These are phyloP conservation scores for Tranzscheliella williamsii DNA, from an alignment of 1,284 basidiomycete species.

Conservation along the genomic window DNA sequence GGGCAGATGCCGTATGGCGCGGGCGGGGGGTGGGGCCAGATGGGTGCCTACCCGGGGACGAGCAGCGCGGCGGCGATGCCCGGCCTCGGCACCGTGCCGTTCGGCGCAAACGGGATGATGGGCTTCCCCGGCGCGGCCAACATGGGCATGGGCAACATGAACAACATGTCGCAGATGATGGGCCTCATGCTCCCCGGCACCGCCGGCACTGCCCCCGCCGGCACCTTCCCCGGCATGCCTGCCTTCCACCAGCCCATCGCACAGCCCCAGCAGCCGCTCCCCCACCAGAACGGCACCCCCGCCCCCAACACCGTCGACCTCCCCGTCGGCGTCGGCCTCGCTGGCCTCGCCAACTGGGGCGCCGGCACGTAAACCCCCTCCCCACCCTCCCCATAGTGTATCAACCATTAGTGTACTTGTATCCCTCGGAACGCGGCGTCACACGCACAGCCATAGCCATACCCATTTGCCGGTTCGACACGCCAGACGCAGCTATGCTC, in stretches of 20 bases:
- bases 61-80: constrained; percentile 20
- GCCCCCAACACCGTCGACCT: constrained; percentile 7
- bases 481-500: too few species aligned
- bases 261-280: not conserved
- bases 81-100: constrained; percentile 17
- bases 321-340: constrained; percentile 32
- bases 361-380: too few species aligned
- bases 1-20: not conserved
- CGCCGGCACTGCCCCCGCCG: too few species aligned
- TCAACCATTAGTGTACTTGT: too few species aligned
- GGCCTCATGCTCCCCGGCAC: constrained; percentile 9
- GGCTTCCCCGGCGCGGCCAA: constrained; percentile 5
- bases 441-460: too few species aligned
- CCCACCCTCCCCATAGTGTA: too few species aligned
- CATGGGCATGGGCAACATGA: constrained; percentile 1
- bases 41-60: constrained; percentile 10
- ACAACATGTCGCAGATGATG: constrained; percentile 41
- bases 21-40: not conserved
- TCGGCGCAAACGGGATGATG: constrained; percentile 8
- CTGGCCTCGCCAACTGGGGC: constrained; percentile 35
- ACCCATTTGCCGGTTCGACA: too few species aligned
- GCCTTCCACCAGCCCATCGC: not conserved
- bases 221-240: constrained; percentile 1
- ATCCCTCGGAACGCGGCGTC: too few species aligned
- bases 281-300: not conserved